Conservation (phyloP, 345 rosid genomes). For the Isatis tinctoria region DNA sequence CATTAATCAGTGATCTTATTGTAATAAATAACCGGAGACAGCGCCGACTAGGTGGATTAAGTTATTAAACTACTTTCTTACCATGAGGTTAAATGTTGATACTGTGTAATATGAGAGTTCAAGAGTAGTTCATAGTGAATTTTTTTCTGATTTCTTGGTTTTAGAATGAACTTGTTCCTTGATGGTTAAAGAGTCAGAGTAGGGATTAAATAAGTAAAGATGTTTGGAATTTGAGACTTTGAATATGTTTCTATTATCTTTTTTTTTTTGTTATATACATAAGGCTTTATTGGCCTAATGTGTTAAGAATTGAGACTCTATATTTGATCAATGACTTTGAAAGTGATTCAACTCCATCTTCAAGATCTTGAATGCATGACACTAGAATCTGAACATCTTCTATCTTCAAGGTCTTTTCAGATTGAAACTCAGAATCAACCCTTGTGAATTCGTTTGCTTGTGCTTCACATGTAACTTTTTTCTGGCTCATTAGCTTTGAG, state of each 20-base stretch:
- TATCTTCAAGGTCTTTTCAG: not conserved
- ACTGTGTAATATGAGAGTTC: not conserved
- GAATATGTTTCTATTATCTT: not conserved
- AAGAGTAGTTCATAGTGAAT: not conserved
- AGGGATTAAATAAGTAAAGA: not conserved
- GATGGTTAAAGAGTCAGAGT: not conserved
- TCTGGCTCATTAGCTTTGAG: slow-evolving; percentile 17
- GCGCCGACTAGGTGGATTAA: slow-evolving; percentile 1
- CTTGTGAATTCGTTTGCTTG: slow-evolving; percentile 9
- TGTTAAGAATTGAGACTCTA: slow-evolving; percentile 45
- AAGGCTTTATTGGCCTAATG: slow-evolving; percentile 23
- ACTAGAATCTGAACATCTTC: slow-evolving; percentile 29
- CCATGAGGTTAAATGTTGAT: not conserved
- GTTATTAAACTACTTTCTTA: not conserved
- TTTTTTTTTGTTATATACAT: not conserved
- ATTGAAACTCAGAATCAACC: slow-evolving; percentile 18
- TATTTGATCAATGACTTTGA: slow-evolving; percentile 37
- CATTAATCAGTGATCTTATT: not conserved
- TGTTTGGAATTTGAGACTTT: not conserved
- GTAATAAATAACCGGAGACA: not conserved
- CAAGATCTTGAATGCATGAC: slow-evolving; percentile 34
- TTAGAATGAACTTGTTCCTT: not conserved
- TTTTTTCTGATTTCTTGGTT: not conserved
- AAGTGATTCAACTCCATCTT: slow-evolving; percentile 32
- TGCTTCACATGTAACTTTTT: not conserved